Evolutionary conservation across 805 yeast species (phyloP).

Genomic region (Spathaspora gorwiae): DNA sequence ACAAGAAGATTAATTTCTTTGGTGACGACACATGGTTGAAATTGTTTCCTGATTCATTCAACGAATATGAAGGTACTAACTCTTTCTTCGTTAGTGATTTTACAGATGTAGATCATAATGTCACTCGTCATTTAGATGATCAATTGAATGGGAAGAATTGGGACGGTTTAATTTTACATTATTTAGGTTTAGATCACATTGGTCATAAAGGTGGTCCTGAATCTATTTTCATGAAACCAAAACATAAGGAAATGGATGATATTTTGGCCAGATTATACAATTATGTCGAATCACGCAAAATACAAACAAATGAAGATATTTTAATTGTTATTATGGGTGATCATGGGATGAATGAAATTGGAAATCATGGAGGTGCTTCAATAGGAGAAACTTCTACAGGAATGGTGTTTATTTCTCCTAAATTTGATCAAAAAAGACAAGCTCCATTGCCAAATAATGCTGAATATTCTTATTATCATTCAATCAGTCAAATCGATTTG

Average conservation of each 20-base stretch:
- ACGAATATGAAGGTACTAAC: constrained; percentile 75
- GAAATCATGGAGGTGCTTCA: constrained; percentile 96
- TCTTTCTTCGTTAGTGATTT: constrained; percentile 94
- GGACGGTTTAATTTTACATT: constrained; percentile 88
- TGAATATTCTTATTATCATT: constrained; percentile 49
- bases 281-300: constrained; percentile 12
- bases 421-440: constrained; percentile 20
- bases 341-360: constrained; percentile 94
- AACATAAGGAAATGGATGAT: constrained; percentile 82
- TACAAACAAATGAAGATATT: constrained; percentile 32
- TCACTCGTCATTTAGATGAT: constrained; percentile 73
- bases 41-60: constrained; percentile 67
- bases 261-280: constrained; percentile 52
- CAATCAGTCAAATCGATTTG: constrained; percentile 63
- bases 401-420: constrained; percentile 62
- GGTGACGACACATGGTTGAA: constrained; percentile 99
- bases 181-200: constrained; percentile 91
- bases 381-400: constrained; percentile 89
- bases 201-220: constrained; percentile 96
- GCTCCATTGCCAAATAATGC: constrained; percentile 38
- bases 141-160: constrained; percentile 54
- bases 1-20: constrained; percentile 64
- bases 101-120: constrained; percentile 89
- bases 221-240: constrained; percentile 73
- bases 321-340: constrained; percentile 81